Base-by-base conservation (phyloP, 2,329 filamentous ascomycete genomes). In the Ophiocordyceps camponoti-floridani region DNA sequence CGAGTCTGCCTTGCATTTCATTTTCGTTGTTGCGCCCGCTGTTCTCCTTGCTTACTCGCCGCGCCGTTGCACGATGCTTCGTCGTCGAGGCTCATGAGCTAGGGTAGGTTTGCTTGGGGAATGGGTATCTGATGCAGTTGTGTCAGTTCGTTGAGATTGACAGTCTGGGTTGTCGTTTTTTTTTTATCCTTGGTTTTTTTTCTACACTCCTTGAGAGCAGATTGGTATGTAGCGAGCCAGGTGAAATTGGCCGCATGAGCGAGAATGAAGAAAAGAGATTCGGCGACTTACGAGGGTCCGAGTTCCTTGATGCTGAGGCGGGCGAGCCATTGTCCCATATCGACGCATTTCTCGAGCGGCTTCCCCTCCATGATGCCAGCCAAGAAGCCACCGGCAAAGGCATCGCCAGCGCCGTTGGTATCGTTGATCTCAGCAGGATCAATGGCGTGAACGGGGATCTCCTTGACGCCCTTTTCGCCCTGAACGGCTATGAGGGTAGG, bases 291-390 rank as follows among this genome's bases (percentile, higher is more conserved):
- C 82, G 87, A 91, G 66, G 89, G 88, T 56, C 91, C 91, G 55
- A 95, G 72, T 68, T 96, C 88, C 69, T 89, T 81, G 62, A 98
- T 89, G 72, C 87, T 91, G 57, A 94, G 72, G 58, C 82, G 82
- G 43, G 91, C 91, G 52, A 98, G 76, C 91, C 91, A 98, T 67
- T 95, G 88, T 51, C 91, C 91, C 75, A 91, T 84, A 62, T 95
- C 84, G 54, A 98, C 74, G 57, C 75, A 75, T 52, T 79, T 77
- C 55, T 83, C 79, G 43, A 98, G 72, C 45, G 77, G 62, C 70
- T 91, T 84, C 63, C 83, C 86, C 64, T 89, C 73, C 49, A 94
- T 80, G 51, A 96, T 71, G 59, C 88, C 91, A 44, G 91, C 91
- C 46, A 85, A 72, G 67, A 98, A 87, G 51, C 91, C 91, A 59